phyloP scores from a whole-genome alignment of 176 grass and related monocot species.

The Musa itinerans region DNA sequence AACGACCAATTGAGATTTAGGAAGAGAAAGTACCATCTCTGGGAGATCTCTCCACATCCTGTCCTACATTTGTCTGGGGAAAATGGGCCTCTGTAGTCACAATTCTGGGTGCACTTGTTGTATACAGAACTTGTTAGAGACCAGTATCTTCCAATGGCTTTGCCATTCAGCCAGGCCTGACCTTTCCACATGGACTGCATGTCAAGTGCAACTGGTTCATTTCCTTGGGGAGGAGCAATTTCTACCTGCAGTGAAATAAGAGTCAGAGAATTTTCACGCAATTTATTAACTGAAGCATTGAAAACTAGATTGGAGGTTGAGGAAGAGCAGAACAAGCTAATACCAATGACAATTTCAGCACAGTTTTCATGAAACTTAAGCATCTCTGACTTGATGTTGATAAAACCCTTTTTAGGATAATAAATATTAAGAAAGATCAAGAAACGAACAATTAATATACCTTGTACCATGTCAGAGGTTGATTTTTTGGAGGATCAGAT shows the following conservation, averaged over 20 bases:
- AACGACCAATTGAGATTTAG: background rate
- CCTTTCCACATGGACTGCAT: constrained; percentile 96
- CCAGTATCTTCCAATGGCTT: constrained; percentile 83
- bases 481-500: constrained; percentile 60
- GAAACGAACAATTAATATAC: constrained; percentile 40
- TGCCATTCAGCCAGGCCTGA: constrained; percentile 89
- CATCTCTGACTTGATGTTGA: too few species aligned
- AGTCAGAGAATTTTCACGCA: too few species aligned
- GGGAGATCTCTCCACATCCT: constrained; percentile 78
- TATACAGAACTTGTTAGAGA: constrained; percentile 46
- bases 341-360: too few species aligned
- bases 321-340: too few species aligned
- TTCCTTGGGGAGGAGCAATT: constrained; percentile 64
- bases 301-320: background rate
- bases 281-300: background rate
- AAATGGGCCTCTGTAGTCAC: constrained; percentile 76
- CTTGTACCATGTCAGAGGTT: constrained; percentile 97
- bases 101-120: constrained; percentile 49
- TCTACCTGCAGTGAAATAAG: constrained; percentile 29
- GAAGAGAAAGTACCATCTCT: constrained; percentile 62
- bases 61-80: constrained; percentile 66
- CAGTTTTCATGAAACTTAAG: too few species aligned
- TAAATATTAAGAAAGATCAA: background rate
- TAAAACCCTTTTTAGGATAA: too few species aligned
- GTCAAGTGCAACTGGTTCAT: constrained; percentile 77